Conservation (phyloP, 495 filamentous ascomycete species). For the Sporormia fimetaria region DNA sequence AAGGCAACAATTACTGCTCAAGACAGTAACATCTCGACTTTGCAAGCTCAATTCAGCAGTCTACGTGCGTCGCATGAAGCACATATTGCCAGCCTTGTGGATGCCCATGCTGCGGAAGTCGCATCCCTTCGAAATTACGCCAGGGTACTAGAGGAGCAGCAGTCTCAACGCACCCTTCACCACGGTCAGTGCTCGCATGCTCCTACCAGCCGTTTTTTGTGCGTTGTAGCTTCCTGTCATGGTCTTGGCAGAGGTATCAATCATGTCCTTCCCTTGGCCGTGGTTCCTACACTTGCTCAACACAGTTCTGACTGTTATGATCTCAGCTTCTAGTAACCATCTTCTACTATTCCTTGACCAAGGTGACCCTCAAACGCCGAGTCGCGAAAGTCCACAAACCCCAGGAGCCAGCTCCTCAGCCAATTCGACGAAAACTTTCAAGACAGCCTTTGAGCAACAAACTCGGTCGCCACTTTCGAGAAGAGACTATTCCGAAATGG, state of each 20-base stretch:
- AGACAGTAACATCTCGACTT: constrained; percentile 18
- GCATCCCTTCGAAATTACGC: constrained; percentile 26
- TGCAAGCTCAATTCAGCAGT: constrained; percentile 24
- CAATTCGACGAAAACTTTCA: constrained; percentile 19
- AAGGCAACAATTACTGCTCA: constrained; percentile 22
- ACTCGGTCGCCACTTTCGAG: constrained; percentile 2
- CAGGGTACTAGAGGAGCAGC: constrained; percentile 26
- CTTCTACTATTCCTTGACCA: constrained; percentile 21
- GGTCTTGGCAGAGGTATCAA: too few relatives aligned
- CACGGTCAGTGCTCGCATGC: constrained; percentile 19
- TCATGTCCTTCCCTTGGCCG: not conserved
- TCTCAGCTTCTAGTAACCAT: constrained; percentile 24
- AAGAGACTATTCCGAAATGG: constrained; percentile 16
- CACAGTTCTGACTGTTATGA: not conserved
- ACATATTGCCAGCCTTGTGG: constrained; percentile 26
- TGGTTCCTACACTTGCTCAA: not conserved
- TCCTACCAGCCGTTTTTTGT: too few relatives aligned
- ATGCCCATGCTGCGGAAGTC: constrained; percentile 29
- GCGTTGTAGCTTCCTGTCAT: too few relatives aligned
- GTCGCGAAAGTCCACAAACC: constrained; percentile 12
- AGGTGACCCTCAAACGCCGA: constrained; percentile 21
- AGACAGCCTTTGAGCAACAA: constrained; percentile 19
- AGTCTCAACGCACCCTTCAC: constrained; percentile 19
- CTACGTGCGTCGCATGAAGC: constrained; percentile 29
- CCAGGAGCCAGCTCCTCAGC: constrained; percentile 15